Base-by-base conservation (phyloP, 192 early-diverging fungal species). In the Coemansia sp. region DNA sequence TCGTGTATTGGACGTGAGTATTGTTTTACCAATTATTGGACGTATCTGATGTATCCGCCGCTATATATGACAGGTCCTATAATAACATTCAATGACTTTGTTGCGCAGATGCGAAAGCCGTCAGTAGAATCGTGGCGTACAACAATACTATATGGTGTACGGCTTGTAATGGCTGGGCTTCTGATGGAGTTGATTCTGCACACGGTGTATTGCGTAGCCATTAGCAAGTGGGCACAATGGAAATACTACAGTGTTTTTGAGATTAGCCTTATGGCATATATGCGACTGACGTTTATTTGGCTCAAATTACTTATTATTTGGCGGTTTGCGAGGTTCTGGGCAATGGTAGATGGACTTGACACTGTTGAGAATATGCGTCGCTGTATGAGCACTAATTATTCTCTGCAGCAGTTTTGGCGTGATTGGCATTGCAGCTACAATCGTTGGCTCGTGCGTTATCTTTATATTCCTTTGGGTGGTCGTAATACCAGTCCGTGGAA, bases 251-350 rank as follows among this genome's bases (percentile, higher is more conserved):
- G 88, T 1, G 86, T 90, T 2, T 86, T 92, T 22, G 86, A 98
- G 76, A 88, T 98, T 57, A 88, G 87, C 32, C 85, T 92, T 83
- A 83, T 98, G 54, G 94, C 94, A 8, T 94, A 91, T 64, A 92
- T 93, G 79, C 92, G 93, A 74, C 78, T 98, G 31, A 86, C 90
- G 52, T 84, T 94, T 57, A 94, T 98, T 60, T 98, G 95, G 95
- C 86, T 98, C 33, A 97, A 94, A 87, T 76, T 98, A 17, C 78
- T 96, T 64, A 90, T 98, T 31, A 95, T 95, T 57, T 98, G 97
- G 97, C 85, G 97, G 33, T 98, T 96, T 80, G 97, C 96, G 75
- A 85, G 97, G 33, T 84, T 98, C 56, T 98, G 97, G 97, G 94
- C 94, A 0, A 74, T 98, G 76, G 73, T 85, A n/a, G 97, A 98